Conservation (phyloP, 164 flowering plant genomes). For the Berberis vulgaris region DNA sequence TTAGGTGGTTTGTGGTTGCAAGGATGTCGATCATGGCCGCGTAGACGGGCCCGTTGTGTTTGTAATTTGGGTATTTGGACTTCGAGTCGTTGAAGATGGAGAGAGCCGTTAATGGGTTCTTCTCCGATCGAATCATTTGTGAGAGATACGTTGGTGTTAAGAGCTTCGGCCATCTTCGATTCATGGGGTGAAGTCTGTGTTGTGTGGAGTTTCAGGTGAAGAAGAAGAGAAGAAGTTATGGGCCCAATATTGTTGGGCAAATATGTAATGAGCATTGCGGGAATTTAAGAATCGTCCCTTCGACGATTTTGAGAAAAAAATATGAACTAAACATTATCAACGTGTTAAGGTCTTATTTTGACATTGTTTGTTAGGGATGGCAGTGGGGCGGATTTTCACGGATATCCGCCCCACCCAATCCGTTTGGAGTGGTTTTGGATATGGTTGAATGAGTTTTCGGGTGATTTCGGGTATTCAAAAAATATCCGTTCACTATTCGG, state of each 20-base stretch:
- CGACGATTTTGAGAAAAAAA: too few relatives aligned
- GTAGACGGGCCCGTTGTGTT: slow-evolving; percentile 7
- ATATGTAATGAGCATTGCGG: too few relatives aligned
- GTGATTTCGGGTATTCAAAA: too few relatives aligned
- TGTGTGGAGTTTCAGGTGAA: background rate
- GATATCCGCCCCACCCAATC: too few relatives aligned
- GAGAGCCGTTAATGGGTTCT: slow-evolving; percentile 6
- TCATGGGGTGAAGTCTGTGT: background rate
- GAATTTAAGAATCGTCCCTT: too few relatives aligned
- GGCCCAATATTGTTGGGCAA: background rate
- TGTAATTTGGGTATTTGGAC: slow-evolving; percentile 3
- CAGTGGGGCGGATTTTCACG: too few relatives aligned
- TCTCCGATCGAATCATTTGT: slow-evolving; percentile 3
- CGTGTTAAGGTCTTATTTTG: too few relatives aligned
- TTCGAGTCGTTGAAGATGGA: background rate
- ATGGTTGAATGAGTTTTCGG: too few relatives aligned
- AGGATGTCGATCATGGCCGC: slow-evolving; percentile 10
- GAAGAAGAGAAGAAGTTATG: background rate
- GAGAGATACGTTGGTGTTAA: slow-evolving; percentile 5
- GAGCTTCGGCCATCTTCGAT: slow-evolving; percentile 2
- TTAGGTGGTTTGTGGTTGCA: background rate
- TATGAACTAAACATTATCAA: too few relatives aligned
- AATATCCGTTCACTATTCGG: too few relatives aligned
- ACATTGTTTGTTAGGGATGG: too few relatives aligned
- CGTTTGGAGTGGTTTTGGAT: too few relatives aligned